These are phyloP conservation scores for Penicillium flavigenum DNA, from an alignment of 495 filamentous ascomycete genomes.

Conservation along the genomic window DNA sequence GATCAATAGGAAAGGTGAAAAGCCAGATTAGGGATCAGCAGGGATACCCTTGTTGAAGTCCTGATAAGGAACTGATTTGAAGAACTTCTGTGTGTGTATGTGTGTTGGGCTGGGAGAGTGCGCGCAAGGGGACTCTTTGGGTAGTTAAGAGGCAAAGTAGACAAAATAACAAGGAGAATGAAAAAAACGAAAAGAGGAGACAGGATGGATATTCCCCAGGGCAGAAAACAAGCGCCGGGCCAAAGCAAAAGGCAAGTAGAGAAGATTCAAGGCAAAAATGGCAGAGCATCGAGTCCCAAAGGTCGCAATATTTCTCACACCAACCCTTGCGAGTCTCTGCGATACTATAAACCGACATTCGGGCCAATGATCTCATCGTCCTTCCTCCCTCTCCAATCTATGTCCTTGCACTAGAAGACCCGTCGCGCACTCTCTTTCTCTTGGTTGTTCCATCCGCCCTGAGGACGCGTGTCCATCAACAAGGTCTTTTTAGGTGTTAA, in stretches of 20 bases:
- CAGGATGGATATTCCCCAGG: constrained; percentile 13
- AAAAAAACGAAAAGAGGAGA: constrained; percentile 28
- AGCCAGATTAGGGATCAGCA: constrained; percentile 28
- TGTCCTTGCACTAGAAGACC: constrained; percentile 21
- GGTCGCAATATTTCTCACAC: constrained; percentile 4
- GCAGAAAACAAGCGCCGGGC: constrained; percentile 15
- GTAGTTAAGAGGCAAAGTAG: constrained; percentile 33
- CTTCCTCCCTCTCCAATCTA: constrained; percentile 10
- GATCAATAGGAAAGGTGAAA: constrained; percentile 14
- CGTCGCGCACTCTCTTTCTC: constrained; percentile 19
- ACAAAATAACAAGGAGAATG: constrained; percentile 35
- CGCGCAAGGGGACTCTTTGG: constrained; percentile 37
- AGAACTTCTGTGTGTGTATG: constrained; percentile 34
- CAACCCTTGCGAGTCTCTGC: constrained; percentile 16
- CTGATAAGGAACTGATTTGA: constrained; percentile 36
- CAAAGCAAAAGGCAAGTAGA: constrained; percentile 16
- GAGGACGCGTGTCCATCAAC: constrained; percentile 42
- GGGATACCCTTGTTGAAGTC: constrained; percentile 31
- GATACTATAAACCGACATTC: constrained; percentile 12
- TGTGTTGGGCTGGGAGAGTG: constrained; percentile 33
- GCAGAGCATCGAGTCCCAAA: constrained; percentile 6
- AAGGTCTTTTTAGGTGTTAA: constrained; percentile 36
- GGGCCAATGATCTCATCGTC: constrained; percentile 13
- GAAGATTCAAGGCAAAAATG: constrained; percentile 16
- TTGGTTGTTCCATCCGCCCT: constrained; percentile 29